Base-by-base conservation (phyloP, 129 eudicot genomes). In the Lactuca sativa region DNA sequence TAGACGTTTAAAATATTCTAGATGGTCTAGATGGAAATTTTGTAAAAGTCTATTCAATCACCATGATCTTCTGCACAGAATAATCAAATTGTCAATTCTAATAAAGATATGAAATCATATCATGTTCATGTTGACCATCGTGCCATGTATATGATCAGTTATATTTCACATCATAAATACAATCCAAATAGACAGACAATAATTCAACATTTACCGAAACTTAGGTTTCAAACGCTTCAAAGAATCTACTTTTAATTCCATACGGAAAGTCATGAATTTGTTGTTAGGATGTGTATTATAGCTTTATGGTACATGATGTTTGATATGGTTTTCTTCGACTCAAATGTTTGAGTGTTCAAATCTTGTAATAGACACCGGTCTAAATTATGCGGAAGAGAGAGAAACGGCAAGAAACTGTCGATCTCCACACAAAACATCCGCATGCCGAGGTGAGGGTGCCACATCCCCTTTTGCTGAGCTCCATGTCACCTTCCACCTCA, bases 221-320 rank as follows among this genome's bases (percentile, higher is more conserved):
- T 4, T 55, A 33, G 71, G 71, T 40, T 10, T 62, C 40, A 47
- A 59, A 12, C 9, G 10, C 6, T 9, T 51, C 13, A 44, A 72
- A n/a, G 74, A 57, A 59, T 44, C 75, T 44, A 71, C 48, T 70
- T 71, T 44, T 58, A 59, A 59, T 59, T 71, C 67, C 32, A 55
- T 64, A 32, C 56, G 55, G 38, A 69, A 21, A 2, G 49, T 43
- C 13, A 9, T 43, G 49, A 43, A 9, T 9, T 43, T 43, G 49
- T 43, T 43, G 49, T 25, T 25, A 25, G 1, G 30, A 25, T 25
- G 30, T 25, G 30, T 25, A 25, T 25, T 25, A 25, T 25, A 25
- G 30, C 30, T 1, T 25, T 0, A 21, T 1, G 21, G 21, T 0
- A 25, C 1, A 0, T 25, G 2, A 1, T 25, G 30, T 25, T 25